phyloP scores from a whole-genome alignment of 441 rosid genomes.

The Dalechampia spathulata region DNA sequence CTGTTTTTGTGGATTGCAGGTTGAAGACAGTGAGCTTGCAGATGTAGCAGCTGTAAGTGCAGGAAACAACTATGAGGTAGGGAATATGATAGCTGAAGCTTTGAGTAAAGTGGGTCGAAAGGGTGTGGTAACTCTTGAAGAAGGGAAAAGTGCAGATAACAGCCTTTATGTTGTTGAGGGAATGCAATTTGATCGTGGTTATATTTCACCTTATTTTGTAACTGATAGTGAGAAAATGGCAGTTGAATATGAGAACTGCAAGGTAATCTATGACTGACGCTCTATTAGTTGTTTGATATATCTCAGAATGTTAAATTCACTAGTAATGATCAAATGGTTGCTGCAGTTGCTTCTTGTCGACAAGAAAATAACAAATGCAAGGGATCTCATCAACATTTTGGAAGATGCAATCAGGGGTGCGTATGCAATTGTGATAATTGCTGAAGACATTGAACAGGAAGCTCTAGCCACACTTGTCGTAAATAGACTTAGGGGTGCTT shows the following conservation, averaged over 20 bases:
- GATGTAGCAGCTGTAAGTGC: constrained; percentile 99
- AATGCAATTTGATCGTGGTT: constrained; percentile 98
- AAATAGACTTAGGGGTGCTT: constrained; percentile 86
- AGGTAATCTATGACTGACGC: constrained; percentile 32
- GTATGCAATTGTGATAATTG: constrained; percentile 68
- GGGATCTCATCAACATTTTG: constrained; percentile 72
- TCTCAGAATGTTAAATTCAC: not conserved
- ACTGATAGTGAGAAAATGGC: constrained; percentile 96
- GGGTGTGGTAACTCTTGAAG: constrained; percentile 97
- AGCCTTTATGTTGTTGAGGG: constrained; percentile 96
- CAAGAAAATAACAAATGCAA: constrained; percentile 89
- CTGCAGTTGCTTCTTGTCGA: constrained; percentile 93
- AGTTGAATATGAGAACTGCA: constrained; percentile 90
- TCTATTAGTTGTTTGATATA: not conserved
- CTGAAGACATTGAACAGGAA: constrained; percentile 96
- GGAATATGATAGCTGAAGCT: constrained; percentile 97
- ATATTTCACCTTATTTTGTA: constrained; percentile 91
- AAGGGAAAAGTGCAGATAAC: constrained; percentile 95
- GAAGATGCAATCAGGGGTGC: constrained; percentile 86
- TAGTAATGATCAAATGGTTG: constrained; percentile 8
- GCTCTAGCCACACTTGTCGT: constrained; percentile 98
- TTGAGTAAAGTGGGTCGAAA: constrained; percentile 96
- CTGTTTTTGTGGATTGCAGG: constrained; percentile 35
- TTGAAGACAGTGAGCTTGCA: constrained; percentile 94
- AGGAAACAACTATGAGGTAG: constrained; percentile 88